Base-by-base conservation (phyloP, 768 basidiomycete genomes). In the Xerocomus brunneocitrinus region DNA sequence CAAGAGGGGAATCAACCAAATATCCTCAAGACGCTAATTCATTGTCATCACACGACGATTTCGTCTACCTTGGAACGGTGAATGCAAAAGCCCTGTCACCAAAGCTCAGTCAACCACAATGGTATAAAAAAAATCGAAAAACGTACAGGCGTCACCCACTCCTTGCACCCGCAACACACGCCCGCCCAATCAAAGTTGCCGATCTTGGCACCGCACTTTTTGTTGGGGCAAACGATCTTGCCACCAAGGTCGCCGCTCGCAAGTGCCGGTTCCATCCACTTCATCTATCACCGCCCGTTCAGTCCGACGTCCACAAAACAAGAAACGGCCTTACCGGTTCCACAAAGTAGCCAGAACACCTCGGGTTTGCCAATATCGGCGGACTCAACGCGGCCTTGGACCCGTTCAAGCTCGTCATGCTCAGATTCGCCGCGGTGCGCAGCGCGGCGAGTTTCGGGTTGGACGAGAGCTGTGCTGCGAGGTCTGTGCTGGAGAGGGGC, bases 181-280 rank as follows among this genome's bases (percentile, higher is more conserved):
- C 95, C 95, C 5, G 94, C 92, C 97, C 97, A 99, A 66, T 97
- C 94, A 61, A 85, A 98, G 67, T 91, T 97, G 3, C 97, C 97
- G 16, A 99, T 76, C 73, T 99, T 99, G 25, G 82, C 84, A 3
- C 79, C 79, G 62, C 97, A 99, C 63, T 90, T 93, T 62, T 84
- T 79, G 69, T 95, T 95, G 4, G 97, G 97, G 62, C 97, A 99
- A 0, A 80, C 54, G 59, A 99, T 89, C 77, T 94, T 97, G 16
- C 97, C 97, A 0, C 85, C 80, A 35, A 95, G 73, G 41, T 84
- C 78, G 0, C 93, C 95, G n/a, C 73, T 69, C 34, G 82, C 77
- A 8, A 98, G 73, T 60, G 87, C 80, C 5, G 84, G 78, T 47
- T 92, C 85, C 95, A 99, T 99, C 97, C 95, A 99, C 63, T 85